Conservation (phyloP, 78 protist species). For the Paratrimastix pyriformis region DNA sequence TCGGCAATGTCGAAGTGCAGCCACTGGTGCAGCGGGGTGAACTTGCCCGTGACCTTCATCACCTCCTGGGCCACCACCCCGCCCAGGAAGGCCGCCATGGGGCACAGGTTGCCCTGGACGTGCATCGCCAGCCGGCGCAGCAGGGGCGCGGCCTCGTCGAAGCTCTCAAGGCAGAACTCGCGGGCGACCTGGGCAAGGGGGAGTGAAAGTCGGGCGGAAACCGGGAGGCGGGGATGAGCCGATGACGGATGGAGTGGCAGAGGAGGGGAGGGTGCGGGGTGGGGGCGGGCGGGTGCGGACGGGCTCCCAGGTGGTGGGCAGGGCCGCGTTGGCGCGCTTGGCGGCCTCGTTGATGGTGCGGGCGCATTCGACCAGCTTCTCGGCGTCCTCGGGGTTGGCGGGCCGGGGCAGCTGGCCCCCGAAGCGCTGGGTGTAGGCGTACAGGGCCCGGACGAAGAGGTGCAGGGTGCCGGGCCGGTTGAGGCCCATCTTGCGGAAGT, state of each 20-base stretch:
- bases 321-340: too few species aligned
- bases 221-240: too few species aligned
- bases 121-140: not conserved
- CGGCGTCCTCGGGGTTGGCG: slow-evolving; percentile 7
- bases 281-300: too few species aligned
- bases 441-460: slow-evolving; percentile 4
- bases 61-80: slow-evolving; percentile 63
- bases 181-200: too few species aligned
- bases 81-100: slow-evolving; percentile 40
- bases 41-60: slow-evolving; percentile 47
- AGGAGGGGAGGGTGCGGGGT: too few species aligned
- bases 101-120: slow-evolving; percentile 11
- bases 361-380: not conserved
- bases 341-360: not conserved
- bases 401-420: slow-evolving; percentile 16
- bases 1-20: slow-evolving; percentile 41
- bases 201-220: too few species aligned
- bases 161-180: too few species aligned
- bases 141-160: not conserved
- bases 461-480: slow-evolving; percentile 12
- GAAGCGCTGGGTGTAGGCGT: not conserved
- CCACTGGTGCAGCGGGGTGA: slow-evolving; percentile 50
- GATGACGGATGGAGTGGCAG: too few species aligned
- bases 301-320: too few species aligned
- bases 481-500: not conserved